Percentiles rank a stretch among this genome's conserved stretches.
Conservation (phyloP, 2,329 filamentous ascomycete species). For the Paracorniculantispora psalliotae region DNA sequence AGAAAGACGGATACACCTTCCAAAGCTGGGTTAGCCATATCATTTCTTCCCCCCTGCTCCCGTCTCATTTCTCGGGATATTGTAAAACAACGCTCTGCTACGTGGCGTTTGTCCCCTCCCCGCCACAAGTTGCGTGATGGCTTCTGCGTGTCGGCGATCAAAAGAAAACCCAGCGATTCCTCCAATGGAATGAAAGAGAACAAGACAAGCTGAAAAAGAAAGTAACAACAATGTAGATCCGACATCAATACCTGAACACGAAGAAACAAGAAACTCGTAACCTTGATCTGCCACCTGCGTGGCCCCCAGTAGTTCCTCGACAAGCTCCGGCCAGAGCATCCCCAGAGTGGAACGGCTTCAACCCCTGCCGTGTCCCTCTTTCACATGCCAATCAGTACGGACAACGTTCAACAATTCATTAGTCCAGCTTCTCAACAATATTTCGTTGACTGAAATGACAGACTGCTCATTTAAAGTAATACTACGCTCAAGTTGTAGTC, state of each 20-base stretch:
- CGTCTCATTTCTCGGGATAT: too few species aligned
- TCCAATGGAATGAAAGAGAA: neutral
- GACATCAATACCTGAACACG: neutral
- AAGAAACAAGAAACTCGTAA: neutral
- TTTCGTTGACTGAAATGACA: neutral
- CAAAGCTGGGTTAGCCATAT: neutral
- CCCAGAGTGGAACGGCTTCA: neutral
- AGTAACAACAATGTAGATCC: neutral
- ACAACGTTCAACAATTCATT: slow-evolving; percentile 7
- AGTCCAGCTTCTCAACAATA: slow-evolving; percentile 5
- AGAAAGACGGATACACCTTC: neutral
- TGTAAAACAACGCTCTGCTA: neutral
- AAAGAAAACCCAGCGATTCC: neutral
- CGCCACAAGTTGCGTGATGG: neutral
- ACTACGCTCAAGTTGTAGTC: neutral
- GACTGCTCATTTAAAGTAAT: neutral
- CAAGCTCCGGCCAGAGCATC: neutral
- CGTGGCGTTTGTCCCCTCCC: neutral
- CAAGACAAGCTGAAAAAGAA: neutral
- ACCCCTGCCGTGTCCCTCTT: slow-evolving; percentile 4
- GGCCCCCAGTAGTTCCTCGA: neutral
- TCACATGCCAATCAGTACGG: slow-evolving; percentile 8
- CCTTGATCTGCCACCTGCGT: neutral
- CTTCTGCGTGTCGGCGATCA: neutral
- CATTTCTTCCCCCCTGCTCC: neutral